These are phyloP conservation scores for Hura crepitans DNA, from an alignment of 441 rosid species.

Conservation along the genomic window DNA sequence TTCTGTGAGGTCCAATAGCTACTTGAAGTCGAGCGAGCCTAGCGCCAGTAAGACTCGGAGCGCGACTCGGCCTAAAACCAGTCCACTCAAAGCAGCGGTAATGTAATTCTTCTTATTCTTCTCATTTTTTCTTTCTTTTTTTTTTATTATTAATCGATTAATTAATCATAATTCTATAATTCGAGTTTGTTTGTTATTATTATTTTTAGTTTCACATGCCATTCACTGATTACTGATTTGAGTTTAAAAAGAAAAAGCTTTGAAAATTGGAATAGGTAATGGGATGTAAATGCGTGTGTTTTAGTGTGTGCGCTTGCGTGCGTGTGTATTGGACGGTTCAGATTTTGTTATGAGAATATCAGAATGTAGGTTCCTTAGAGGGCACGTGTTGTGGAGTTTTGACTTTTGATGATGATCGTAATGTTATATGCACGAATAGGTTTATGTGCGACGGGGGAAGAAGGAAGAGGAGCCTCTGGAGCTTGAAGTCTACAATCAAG, in stretches of 20 bases:
- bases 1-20: slow-evolving; percentile 54
- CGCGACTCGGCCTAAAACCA: slow-evolving; percentile 31
- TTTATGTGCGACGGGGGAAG: slow-evolving; percentile 44
- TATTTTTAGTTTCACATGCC: neutral
- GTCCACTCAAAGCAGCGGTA: slow-evolving; percentile 36
- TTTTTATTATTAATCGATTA: neutral
- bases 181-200: neutral
- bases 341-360: neutral
- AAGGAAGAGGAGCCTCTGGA: slow-evolving; percentile 51
- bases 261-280: too few species aligned
- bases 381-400: neutral
- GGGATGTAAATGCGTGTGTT: too few species aligned
- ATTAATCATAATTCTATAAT: neutral
- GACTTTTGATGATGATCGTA: neutral
- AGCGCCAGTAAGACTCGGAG: slow-evolving; percentile 22
- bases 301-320: too few species aligned
- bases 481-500: slow-evolving; percentile 57
- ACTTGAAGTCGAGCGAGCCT: slow-evolving; percentile 35
- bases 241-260: too few species aligned
- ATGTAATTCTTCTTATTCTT: too few species aligned
- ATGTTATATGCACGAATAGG: slow-evolving; percentile 38
- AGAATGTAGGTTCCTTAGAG: neutral
- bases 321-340: neutral
- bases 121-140: neutral
- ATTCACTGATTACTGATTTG: neutral